These are phyloP conservation scores for Solanum hybrid DNA, from an alignment of 305 asterid species.

Conservation along the genomic window DNA sequence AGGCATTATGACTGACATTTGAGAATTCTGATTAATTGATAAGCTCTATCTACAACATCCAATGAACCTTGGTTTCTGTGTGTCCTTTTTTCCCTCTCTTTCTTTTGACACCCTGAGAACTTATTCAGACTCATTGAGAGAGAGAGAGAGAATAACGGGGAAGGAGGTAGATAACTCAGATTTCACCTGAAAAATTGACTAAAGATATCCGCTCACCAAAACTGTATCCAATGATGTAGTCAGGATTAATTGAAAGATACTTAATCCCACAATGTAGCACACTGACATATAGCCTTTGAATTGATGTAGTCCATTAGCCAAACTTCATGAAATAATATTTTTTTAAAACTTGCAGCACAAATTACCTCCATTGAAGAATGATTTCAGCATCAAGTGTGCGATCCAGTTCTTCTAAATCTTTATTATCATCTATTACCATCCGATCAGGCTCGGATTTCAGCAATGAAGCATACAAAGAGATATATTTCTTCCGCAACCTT, in stretches of 20 bases:
- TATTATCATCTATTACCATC: conserved; percentile 54
- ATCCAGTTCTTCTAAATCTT: conserved; percentile 81
- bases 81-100: not conserved
- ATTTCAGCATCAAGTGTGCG: conserved; percentile 79
- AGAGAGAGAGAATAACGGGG: not conserved
- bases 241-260: not conserved
- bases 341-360: not conserved
- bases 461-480: conserved; percentile 69
- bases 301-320: not conserved
- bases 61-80: not conserved
- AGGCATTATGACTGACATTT: conserved; percentile 1
- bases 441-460: conserved; percentile 75
- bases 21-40: not conserved
- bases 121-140: not conserved
- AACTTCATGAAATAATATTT: not conserved
- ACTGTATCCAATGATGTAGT: not conserved
- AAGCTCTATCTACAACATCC: not conserved
- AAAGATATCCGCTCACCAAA: not conserved
- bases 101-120: not conserved
- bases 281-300: not conserved
- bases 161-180: not conserved
- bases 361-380: conserved; percentile 92
- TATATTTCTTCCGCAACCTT: conserved; percentile 71
- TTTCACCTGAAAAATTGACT: not conserved
- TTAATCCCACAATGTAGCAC: not conserved